Evolutionary conservation across 768 basidiomycete species (phyloP), one percentile per base, ranked within the genome.

Genomic region (Boletellus emodensis): DNA sequence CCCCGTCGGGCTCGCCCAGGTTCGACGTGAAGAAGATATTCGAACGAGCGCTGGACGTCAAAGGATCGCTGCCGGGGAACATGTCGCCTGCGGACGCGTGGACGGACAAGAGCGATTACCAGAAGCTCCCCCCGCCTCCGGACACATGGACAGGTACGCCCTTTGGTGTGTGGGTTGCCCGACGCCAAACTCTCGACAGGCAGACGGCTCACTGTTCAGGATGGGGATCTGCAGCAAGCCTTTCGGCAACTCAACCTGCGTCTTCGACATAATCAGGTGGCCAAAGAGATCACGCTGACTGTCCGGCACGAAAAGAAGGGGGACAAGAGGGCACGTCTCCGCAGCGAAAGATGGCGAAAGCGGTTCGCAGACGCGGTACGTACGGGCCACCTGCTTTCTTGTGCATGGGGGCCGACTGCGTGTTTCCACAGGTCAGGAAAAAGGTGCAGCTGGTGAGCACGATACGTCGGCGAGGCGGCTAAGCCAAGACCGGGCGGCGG

Each of bases 291-390:
- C 39, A 71, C 72, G 45, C 56, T 73, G 59, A 63, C 72, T 39
- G 72, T 77, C 50, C 75, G 90, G 56, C 90, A 92, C 65, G 90
- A 90, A 68, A 89, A 91, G 74, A 85, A 82, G 70, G 89, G 90
- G 32, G 79, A 75, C 52, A 90, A 89, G 67, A 81, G 88, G 53
- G 77, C 87, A 53, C 78, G 89, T 55, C 71, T 91, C 60, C 73
- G 72, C 44, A 90, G 88, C 60, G 76, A 86, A 67, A 78, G 88
- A 57, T 91, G 89, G 87, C 78, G 87, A 64, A 83, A 76, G 60
- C 81, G 77, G 52, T 93, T 92, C 68, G 84, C 89, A 42, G 74
- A 89, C 58, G 85, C 89, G 78, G 90, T 82, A 71, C 56, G 81
- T 57, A 45, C 44, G 52, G 24, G 39, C 22, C 12, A 44, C 18